Evolutionary conservation across 768 basidiomycete genomes (phyloP), one percentile per base, ranked within the genome.

Genomic region (Suillus weaverae): DNA sequence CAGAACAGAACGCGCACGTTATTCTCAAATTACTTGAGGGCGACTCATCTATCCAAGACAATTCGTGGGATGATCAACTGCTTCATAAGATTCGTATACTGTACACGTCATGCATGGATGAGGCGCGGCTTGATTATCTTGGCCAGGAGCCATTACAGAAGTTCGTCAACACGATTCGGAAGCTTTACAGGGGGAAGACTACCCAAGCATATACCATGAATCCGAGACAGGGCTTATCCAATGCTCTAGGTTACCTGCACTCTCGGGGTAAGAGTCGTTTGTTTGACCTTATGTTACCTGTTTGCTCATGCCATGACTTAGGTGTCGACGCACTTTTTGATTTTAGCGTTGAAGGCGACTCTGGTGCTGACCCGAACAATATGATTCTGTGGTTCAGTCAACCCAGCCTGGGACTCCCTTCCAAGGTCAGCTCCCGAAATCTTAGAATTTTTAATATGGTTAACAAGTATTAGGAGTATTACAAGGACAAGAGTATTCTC

Each of bases 301-400:
- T 56, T 41, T 9, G 26, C n/a, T 66, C 39, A 68, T 62, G 5
- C 16, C 62, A 1, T 54, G 26, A 51, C 39, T 46, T 67, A 96
- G 95, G 89, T 51, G 84, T 97, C 65, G 84, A 85, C 22, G 90
- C 86, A 2, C 76, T 98, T 14, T 92, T 98, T 70, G 80, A 83
- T n/a, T 90, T 95, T 68, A 81, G 80, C n/a, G 83, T 96, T 64
- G 94, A 97, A 64, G 95, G 96, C 36, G 96, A 98, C 73, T 85
- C 87, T 30, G 94, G 89, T 9, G 82, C 86, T 6, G 94, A 97
- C 70, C 94, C 96, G 0, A 93, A 95, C 70, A 80, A 83, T 59
- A 94, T 97, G 88, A 83, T 84, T 0, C 81, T 95, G 16, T 95
- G 91, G 91, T 89, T 97, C 70, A 89, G 84, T 68, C 95, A 97